Base-by-base conservation (phyloP, 805 yeast species). In the Starmerella lactis-condensi region DNA sequence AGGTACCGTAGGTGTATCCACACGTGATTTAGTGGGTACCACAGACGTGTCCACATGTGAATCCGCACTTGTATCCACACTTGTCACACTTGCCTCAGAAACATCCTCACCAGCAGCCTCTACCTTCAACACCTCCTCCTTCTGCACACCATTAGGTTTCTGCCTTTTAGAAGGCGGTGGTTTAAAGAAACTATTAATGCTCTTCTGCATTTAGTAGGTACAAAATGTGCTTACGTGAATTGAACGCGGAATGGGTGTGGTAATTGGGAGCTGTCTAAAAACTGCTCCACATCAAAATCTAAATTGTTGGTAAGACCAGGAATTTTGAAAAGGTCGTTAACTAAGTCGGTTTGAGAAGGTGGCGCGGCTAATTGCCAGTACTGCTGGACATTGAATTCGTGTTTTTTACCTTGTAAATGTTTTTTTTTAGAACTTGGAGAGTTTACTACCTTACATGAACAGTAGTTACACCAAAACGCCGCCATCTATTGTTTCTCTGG, bases 381-480 rank as follows among this genome's bases (percentile, higher is more conserved):
- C 15, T 27, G 36, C 8, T 34, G 34, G 4, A 38, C 42, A 11
- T 34, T 30, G 8, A 15, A 17, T 8, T 26, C 18, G 22, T 45
- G 49, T 24, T 35, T 37, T 30, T 31, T 34, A 3, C 49, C 49
- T 5, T 13, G 14, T 20, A 41, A 30, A 29, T 45, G 49, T 37
- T 39, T 36, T 5, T 24, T 16, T 15, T 45, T 35, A 8, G 35
- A 39, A 16, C 38, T 20, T 6, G 36, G 31, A 12, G 49, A 39
- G 31, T 43, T 44, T 11, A 43, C 37, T 12, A 45, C 36, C 22
- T 26, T 35, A 5, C 33, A 30, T 8, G 36, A 31, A 28, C 49
- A 45, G 31, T 37, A 45, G 14, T 37, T 26, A 34, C 49, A 45
- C 34, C 35, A 34, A 38, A 41, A 41, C n/a, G 17, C 30, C 20